phyloP scores from a whole-genome alignment of 2,329 filamentous ascomycete genomes.

The Fusarium sp. region DNA sequence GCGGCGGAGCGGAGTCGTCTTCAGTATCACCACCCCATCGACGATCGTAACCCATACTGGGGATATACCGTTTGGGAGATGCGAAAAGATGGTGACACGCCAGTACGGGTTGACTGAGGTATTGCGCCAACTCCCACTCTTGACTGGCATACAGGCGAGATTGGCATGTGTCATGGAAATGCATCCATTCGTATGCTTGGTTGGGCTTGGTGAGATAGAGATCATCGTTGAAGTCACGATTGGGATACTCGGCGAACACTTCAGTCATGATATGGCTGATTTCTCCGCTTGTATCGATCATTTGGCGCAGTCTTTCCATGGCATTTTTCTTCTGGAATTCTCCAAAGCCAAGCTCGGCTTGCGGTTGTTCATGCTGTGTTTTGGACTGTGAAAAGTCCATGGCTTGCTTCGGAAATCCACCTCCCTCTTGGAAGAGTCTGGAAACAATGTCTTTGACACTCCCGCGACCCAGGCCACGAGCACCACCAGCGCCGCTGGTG shows the following conservation, averaged over 20 bases:
- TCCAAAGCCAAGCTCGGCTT: constrained; percentile 74
- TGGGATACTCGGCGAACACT: constrained; percentile 87
- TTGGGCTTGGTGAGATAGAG: constrained; percentile 89
- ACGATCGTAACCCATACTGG: constrained; percentile 57
- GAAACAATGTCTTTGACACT: constrained; percentile 79
- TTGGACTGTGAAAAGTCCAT: constrained; percentile 57
- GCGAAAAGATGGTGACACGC: constrained; percentile 95
- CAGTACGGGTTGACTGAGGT: constrained; percentile 86
- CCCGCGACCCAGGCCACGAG: constrained; percentile 78
- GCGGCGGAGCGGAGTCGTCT: constrained; percentile 63
- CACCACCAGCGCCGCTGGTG: constrained; percentile 76
- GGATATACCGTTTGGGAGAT: constrained; percentile 68
- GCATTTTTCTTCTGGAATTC: constrained; percentile 79
- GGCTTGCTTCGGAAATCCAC: constrained; percentile 76
- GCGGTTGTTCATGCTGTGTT: constrained; percentile 65
- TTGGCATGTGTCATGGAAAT: constrained; percentile 90
- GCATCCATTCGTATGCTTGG: constrained; percentile 90
- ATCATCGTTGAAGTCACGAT: constrained; percentile 92
- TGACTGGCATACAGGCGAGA: constrained; percentile 83
- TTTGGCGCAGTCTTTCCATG: constrained; percentile 78
- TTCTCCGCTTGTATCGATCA: constrained; percentile 84
- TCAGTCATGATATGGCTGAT: constrained; percentile 83
- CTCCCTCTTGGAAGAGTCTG: constrained; percentile 83
- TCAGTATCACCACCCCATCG: constrained; percentile 58
- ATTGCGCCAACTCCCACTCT: constrained; percentile 91